Conservation (phyloP, 192 early-diverging fungal genomes). For the Umbelopsis sp. region DNA sequence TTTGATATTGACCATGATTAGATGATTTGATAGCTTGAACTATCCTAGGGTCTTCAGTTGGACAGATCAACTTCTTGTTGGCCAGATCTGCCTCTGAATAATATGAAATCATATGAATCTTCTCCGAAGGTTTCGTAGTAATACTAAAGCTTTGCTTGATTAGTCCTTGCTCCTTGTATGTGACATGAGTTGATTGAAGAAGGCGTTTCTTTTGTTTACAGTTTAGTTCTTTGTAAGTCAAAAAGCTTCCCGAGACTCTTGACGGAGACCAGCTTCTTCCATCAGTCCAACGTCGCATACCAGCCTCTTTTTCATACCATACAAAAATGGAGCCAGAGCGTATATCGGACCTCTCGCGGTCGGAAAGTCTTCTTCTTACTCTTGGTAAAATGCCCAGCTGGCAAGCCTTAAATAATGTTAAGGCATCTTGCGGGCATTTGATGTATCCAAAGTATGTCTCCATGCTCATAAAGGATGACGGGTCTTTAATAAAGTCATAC, state of each 20-base stretch:
- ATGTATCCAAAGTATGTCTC: conserved; percentile 86
- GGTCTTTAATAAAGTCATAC: not conserved
- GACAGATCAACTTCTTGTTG: conserved; percentile 63
- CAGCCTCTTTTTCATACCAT: conserved; percentile 88
- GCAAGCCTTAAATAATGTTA: conserved; percentile 88
- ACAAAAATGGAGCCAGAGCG: conserved; percentile 86
- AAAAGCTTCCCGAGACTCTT: conserved; percentile 83
- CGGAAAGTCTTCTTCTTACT: conserved; percentile 78
- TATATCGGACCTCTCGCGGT: conserved; percentile 78
- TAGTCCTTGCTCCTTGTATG: conserved; percentile 76
- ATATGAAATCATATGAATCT: conserved; percentile 88
- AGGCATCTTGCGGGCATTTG: conserved; percentile 83
- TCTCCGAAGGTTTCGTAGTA: conserved; percentile 74
- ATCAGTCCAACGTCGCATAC: conserved; percentile 93
- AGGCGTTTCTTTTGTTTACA: conserved; percentile 54
- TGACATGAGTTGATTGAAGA: conserved; percentile 25
- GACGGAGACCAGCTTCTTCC: conserved; percentile 89
- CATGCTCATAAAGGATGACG: conserved; percentile 42
- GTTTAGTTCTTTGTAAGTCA: conserved; percentile 87
- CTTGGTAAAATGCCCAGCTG: conserved; percentile 72
- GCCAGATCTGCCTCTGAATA: conserved; percentile 79
- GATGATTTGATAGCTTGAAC: conserved; percentile 65
- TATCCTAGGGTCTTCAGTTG: conserved; percentile 65
- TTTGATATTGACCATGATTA: conserved; percentile 25
- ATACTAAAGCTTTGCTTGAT: conserved; percentile 90